Evolutionary conservation across 192 early-diverging fungal species (phyloP), one percentile per base, ranked within the genome.

Genomic region (Podila minutissima): DNA sequence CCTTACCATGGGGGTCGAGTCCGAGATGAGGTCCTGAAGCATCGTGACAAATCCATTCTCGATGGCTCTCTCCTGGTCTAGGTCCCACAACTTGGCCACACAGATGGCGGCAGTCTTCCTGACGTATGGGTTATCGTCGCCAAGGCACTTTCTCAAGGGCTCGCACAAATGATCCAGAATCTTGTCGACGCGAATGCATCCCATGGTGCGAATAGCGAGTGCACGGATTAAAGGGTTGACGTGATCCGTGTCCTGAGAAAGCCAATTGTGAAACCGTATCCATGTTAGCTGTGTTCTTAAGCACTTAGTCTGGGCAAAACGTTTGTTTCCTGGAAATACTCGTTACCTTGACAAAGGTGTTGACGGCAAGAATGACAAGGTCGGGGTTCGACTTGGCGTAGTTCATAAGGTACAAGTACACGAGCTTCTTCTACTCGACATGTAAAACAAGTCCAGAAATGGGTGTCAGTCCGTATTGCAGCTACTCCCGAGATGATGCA

Each of bases 401-500:
- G 86, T 98, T 98, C 84, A 99, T 98, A 66, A 99, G 84, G 79
- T 98, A 99, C 67, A 99, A 83, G 74, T 99, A 99, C 37, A 98
- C 94, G 68, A 99, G 90, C 85, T 99, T 99, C 83, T 99, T 99
- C 70, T 97, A 72, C 5, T 2, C 10, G 51, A 61, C 58, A 8
- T 48, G 41, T 17, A 46, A 46, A 46, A 20, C 24, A 41, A 31
- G 2, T 28, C 13, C 22, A 49, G 2, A 35, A 61, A 61, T 28
- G 37, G 37, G 55, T 57, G 53, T 13, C 12, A 72, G 49, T n/a
- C 26, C 19, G 2, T 46, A 41, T 59, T 13, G 35, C 35, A 37
- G 35, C 17, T 37, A 13, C 33, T 22, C 55, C 55, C 51, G 26
- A 35, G 20, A 33, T 26, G 26, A 48, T 35, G 26, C 8, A 4